phyloP scores from a whole-genome alignment of 2,329 filamentous ascomycete species.

The Karstenula rhodostoma region DNA sequence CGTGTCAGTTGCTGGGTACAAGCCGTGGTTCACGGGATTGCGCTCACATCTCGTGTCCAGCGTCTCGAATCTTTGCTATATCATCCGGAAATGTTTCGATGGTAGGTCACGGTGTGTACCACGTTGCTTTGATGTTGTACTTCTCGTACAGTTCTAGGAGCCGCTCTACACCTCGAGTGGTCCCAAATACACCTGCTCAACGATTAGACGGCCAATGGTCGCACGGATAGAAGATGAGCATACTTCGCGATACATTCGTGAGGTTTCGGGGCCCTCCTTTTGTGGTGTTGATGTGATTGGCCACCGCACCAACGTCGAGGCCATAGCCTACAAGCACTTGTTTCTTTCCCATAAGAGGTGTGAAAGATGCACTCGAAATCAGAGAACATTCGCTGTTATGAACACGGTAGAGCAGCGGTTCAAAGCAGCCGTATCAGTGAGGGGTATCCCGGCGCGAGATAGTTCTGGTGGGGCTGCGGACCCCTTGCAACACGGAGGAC shows the following conservation, averaged over 20 bases:
- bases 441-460: constrained; percentile 4
- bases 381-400: background rate
- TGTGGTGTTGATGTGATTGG: constrained; percentile 33
- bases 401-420: background rate
- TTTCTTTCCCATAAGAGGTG: constrained; percentile 54
- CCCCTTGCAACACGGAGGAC: background rate
- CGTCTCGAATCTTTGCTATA: constrained; percentile 64
- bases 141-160: constrained; percentile 76
- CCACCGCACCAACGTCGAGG: constrained; percentile 73
- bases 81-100: constrained; percentile 73
- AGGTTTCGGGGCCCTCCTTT: background rate
- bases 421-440: background rate
- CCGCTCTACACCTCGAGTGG: constrained; percentile 71
- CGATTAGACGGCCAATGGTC: background rate
- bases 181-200: constrained; percentile 67
- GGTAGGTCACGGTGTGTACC: constrained; percentile 68
- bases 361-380: background rate
- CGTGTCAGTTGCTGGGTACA: background rate
- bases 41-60: constrained; percentile 64
- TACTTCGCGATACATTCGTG: constrained; percentile 3
- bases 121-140: constrained; percentile 74
- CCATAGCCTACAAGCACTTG: constrained; percentile 68
- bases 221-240: background rate
- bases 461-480: background rate
- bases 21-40: background rate